Conservation (phyloP, 495 filamentous ascomycete species). For the Venustampulla echinocandica region DNA sequence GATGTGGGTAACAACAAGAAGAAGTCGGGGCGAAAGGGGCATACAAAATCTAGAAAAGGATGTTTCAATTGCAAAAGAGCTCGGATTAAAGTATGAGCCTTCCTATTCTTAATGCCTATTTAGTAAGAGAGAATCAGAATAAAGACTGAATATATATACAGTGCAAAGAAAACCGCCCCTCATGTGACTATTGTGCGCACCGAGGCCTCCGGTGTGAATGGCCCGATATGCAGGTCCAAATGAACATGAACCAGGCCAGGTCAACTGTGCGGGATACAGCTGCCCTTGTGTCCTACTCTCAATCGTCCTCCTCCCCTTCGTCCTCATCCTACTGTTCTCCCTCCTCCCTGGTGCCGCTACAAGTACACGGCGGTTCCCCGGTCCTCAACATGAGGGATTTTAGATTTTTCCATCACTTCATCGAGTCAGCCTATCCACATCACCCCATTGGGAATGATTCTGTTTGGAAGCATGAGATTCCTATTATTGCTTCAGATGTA, state of each 20-base stretch:
- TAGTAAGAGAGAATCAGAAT: background rate
- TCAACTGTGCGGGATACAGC: slow-evolving; percentile 3
- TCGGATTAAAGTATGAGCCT: slow-evolving; percentile 44
- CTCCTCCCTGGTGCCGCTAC: background rate
- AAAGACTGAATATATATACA: slow-evolving; percentile 16
- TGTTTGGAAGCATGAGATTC: slow-evolving; percentile 50
- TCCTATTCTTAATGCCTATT: background rate
- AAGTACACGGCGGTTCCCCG: slow-evolving; percentile 36
- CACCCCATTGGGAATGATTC: slow-evolving; percentile 49
- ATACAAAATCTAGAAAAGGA: slow-evolving; percentile 54
- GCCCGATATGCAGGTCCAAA: slow-evolving; percentile 34
- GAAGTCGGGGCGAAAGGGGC: slow-evolving; percentile 26
- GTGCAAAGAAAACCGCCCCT: slow-evolving; percentile 51
- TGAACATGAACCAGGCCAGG: background rate
- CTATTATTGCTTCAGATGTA: slow-evolving; percentile 48
- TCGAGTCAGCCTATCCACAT: slow-evolving; percentile 47
- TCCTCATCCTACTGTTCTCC: slow-evolving; percentile 10
- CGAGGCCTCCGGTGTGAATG: slow-evolving; percentile 50
- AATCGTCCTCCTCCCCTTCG: background rate
- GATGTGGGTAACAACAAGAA: background rate
- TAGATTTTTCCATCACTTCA: slow-evolving; percentile 56
- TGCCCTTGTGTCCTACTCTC: no score
- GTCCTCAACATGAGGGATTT: slow-evolving; percentile 49
- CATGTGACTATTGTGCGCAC: slow-evolving; percentile 51
- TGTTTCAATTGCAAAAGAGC: slow-evolving; percentile 58